Evolutionary conservation across 495 filamentous ascomycete genomes (phyloP).

Genomic region (Diplogelasinospora grovesii): DNA sequence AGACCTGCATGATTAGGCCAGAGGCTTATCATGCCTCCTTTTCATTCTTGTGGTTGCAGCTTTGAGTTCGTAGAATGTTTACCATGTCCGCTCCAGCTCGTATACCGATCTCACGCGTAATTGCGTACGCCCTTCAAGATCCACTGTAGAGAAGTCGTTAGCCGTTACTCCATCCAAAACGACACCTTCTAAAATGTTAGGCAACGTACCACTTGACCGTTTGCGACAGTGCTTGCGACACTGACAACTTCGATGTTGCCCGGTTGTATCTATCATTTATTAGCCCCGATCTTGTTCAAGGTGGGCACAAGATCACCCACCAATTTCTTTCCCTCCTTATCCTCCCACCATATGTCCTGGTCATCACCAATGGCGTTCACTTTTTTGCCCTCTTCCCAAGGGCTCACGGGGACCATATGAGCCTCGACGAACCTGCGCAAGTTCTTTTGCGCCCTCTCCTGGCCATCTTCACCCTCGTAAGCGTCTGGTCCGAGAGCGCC

Average conservation of each 20-base stretch:
- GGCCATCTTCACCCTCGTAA: constrained; percentile 73
- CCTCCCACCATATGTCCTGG: constrained; percentile 74
- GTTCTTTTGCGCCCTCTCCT: constrained; percentile 73
- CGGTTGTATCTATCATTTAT: constrained; percentile 61
- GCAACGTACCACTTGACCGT: constrained; percentile 66
- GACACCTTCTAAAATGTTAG: too few species aligned
- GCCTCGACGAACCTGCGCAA: constrained; percentile 79
- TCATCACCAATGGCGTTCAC: constrained; percentile 57
- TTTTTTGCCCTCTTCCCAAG: constrained; percentile 75
- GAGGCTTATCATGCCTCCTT: too few species aligned
- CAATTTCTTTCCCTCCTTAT: constrained; percentile 59
- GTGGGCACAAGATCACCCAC: constrained; percentile 50
- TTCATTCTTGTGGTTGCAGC: too few species aligned
- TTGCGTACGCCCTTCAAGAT: constrained; percentile 62
- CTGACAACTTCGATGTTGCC: constrained; percentile 66
- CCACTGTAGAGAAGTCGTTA: constrained; percentile 37
- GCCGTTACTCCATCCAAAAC: neutral
- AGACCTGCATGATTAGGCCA: too few species aligned
- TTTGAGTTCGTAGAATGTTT: too few species aligned
- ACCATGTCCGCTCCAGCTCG: too few species aligned
- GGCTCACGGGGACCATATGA: constrained; percentile 69
- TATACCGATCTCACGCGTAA: constrained; percentile 33
- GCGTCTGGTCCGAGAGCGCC: constrained; percentile 61
- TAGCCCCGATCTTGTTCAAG: neutral
- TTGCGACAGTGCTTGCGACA: constrained; percentile 65